phyloP scores from a whole-genome alignment of 768 basidiomycete genomes.

The Psilocybe subaeruginosa region DNA sequence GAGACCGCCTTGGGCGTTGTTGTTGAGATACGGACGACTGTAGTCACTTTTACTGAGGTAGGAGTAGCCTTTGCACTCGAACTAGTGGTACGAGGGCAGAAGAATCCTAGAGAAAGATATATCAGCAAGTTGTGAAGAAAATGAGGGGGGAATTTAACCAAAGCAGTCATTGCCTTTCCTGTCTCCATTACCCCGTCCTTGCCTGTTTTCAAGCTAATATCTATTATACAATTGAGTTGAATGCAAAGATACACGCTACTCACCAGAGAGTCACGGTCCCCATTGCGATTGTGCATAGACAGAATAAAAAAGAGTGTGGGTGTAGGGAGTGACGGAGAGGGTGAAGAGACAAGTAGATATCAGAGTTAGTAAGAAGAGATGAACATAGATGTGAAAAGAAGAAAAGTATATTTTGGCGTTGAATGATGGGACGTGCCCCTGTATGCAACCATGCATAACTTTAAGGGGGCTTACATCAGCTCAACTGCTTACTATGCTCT shows the following conservation, averaged over 20 bases:
- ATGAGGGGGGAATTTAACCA: background rate
- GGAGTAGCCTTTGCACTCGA: background rate
- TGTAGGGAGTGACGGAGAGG: constrained; percentile 6
- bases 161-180: background rate
- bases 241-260: background rate
- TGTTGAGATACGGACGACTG: too few relatives aligned
- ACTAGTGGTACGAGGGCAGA: background rate
- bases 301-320: constrained; percentile 6
- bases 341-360: background rate
- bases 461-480: constrained; percentile 8
- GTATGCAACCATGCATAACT: background rate
- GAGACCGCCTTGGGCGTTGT: too few relatives aligned
- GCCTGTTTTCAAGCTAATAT: background rate
- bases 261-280: background rate
- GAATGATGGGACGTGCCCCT: background rate
- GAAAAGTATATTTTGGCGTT: background rate
- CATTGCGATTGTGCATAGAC: constrained; percentile 1
- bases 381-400: constrained; percentile 1
- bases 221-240: background rate
- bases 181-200: background rate
- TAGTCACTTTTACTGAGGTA: background rate
- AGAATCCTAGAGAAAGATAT: background rate
- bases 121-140: background rate
- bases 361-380: background rate
- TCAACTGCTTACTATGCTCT: constrained; percentile 14